phyloP scores from a whole-genome alignment of 2,329 filamentous ascomycete species.

The Pseudocercospora vitis region DNA sequence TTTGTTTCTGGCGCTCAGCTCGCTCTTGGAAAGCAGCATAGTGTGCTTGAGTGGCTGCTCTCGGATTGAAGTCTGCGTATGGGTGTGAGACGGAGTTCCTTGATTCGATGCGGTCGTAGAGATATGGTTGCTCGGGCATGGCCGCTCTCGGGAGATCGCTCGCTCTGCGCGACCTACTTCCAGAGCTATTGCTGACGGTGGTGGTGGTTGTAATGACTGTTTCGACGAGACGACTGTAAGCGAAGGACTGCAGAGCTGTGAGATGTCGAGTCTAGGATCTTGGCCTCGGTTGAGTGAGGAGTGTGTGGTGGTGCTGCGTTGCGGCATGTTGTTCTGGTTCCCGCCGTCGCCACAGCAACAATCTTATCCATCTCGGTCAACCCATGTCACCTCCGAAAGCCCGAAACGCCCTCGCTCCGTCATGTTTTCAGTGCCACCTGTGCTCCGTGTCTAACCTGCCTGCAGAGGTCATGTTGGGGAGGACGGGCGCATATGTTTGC shows the following conservation, averaged over 20 bases:
- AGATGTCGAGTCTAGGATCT: neutral
- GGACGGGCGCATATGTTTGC: conserved; percentile 24
- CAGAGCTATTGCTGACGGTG: neutral
- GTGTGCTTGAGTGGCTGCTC: conserved; percentile 78
- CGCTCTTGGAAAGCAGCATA: conserved; percentile 54
- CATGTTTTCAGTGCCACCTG: neutral
- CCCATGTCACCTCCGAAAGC: neutral
- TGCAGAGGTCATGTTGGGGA: conserved; percentile 17
- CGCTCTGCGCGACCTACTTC: too few species aligned
- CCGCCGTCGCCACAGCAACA: conserved; percentile 1
- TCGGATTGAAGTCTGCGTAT: conserved; percentile 73
- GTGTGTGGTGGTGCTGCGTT: too few species aligned
- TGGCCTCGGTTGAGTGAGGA: neutral
- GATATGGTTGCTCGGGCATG: conserved; percentile 59
- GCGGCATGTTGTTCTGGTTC: neutral
- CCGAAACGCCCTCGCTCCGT: too few species aligned
- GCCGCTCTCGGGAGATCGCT: neutral
- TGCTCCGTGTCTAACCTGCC: conserved; percentile 3
- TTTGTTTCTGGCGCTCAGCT: conserved; percentile 53
- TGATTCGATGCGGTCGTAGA: conserved; percentile 60
- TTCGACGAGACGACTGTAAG: neutral
- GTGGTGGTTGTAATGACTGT: conserved; percentile 1
- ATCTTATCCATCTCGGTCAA: conserved; percentile 2
- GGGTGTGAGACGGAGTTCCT: conserved; percentile 55
- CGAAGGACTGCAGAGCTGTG: conserved; percentile 2